Evolutionary conservation across 345 rosid species (phyloP).

Genomic region (Aquilaria malaccensis): DNA sequence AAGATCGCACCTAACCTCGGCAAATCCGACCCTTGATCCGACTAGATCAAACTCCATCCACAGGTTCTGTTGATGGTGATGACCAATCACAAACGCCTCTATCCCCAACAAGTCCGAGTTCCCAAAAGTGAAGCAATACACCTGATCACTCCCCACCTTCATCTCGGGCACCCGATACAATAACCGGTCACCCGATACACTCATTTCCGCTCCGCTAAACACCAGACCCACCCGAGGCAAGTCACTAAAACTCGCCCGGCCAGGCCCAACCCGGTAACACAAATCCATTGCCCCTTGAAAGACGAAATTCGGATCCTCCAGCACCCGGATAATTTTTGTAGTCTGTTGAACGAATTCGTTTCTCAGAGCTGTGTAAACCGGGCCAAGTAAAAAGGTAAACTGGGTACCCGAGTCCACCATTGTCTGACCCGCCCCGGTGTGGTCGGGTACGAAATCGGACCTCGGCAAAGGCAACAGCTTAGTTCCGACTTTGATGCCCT

Average conservation of each 20-base stretch:
- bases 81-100: slow-evolving; percentile 71
- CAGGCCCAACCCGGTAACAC: slow-evolving; percentile 33
- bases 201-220: slow-evolving; percentile 65
- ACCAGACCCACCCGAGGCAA: slow-evolving; percentile 46
- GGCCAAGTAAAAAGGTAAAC: slow-evolving; percentile 57
- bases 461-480: slow-evolving; percentile 38
- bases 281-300: slow-evolving; percentile 83
- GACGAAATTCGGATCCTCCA: slow-evolving; percentile 46
- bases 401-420: slow-evolving; percentile 85
- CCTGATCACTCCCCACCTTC: slow-evolving; percentile 34
- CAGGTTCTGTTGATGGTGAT: slow-evolving; percentile 74
- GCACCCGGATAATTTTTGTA: slow-evolving; percentile 26
- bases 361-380: slow-evolving; percentile 51
- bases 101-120: slow-evolving; percentile 67
- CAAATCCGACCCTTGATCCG: slow-evolving; percentile 70
- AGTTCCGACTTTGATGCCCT: slow-evolving; percentile 52
- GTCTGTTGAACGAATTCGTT: slow-evolving; percentile 50
- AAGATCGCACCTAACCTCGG: slow-evolving; percentile 51
- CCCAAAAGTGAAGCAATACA: slow-evolving; percentile 77
- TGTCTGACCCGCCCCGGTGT: slow-evolving; percentile 86
- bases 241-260: slow-evolving; percentile 17
- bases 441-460: slow-evolving; percentile 54
- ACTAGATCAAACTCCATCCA: slow-evolving; percentile 83
- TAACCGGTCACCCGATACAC: slow-evolving; percentile 49
- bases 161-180: slow-evolving; percentile 48